Conservation (phyloP, 805 yeast species). For the Torulaspora quercuum region DNA sequence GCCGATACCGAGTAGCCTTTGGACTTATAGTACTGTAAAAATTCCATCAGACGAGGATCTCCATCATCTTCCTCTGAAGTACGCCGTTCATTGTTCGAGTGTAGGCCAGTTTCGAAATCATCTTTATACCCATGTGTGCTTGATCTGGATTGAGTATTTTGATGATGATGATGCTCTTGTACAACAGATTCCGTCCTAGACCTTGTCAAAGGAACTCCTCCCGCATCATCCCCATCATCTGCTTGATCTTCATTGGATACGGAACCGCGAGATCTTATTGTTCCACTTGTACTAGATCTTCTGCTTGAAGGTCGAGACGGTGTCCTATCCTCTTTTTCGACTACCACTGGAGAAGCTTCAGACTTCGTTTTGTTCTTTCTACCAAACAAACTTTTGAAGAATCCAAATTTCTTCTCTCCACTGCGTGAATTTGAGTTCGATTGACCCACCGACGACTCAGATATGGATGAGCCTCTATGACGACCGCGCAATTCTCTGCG, state of each 20-base stretch:
- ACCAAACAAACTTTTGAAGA: slow-evolving; percentile 38
- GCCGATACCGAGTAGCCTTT: slow-evolving; percentile 27
- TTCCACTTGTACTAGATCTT: slow-evolving; percentile 13
- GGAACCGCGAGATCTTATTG: background rate
- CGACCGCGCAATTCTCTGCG: slow-evolving; percentile 4
- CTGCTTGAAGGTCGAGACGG: slow-evolving; percentile 11
- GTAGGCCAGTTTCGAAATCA: background rate
- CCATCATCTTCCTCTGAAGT: slow-evolving; percentile 21
- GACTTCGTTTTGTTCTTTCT: slow-evolving; percentile 22
- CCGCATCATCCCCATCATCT: slow-evolving; percentile 7
- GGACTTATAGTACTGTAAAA: slow-evolving; percentile 40
- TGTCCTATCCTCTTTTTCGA: slow-evolving; percentile 3
- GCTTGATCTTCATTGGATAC: slow-evolving; percentile 1
- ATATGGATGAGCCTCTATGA: slow-evolving; percentile 12
- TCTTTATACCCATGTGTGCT: slow-evolving; percentile 7
- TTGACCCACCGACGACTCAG: slow-evolving; percentile 8
- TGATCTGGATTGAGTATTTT: background rate
- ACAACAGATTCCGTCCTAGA: slow-evolving; percentile 24
- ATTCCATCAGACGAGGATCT: slow-evolving; percentile 48
- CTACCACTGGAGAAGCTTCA: slow-evolving; percentile 1
- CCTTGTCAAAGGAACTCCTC: slow-evolving; percentile 18
- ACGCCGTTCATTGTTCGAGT: background rate
- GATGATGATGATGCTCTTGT: slow-evolving; percentile 13
- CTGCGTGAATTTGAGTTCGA: slow-evolving; percentile 11
- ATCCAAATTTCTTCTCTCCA: slow-evolving; percentile 35